Base-by-base conservation (phyloP, 1,284 basidiomycete species). In the Agroathelia rolfsii region DNA sequence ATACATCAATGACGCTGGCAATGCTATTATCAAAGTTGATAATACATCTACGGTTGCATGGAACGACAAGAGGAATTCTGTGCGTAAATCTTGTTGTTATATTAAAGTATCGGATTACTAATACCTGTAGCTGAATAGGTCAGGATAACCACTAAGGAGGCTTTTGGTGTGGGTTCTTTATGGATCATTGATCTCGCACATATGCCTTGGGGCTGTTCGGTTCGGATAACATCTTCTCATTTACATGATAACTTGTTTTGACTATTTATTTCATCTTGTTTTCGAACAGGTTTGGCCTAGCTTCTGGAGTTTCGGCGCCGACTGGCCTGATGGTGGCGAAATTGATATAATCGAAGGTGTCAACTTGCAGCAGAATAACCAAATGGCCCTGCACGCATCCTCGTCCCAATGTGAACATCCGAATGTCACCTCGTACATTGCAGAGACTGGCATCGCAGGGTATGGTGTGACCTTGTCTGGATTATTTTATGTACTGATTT, bases 371-470 rank as follows among this genome's bases (percentile, higher is more conserved):
- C 22, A 43, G 12, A 42, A 55, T 37, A 80, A 78, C 47, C 75
- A 78, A 47, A 70, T 76, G 55, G 73, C 77, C 1, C 47, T 81
- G 23, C 76, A 80, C 42, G 62, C 72, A n/a, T n/a, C n/a, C n/a
- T n/a, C n/a, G n/a, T n/a, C n/a, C n/a, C n/a, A n/a, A n/a, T n/a
- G n/a, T n/a, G n/a, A n/a, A n/a, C n/a, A n/a, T n/a, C n/a, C n/a
- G n/a, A 16, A n/a, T n/a, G n/a, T n/a, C 1, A 51, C 48, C 2
- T 41, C 37, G 1, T 64, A 65, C 0, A 72, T 68, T 37, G 48
- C 50, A 18, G 58, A 64, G 25, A 45, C 44, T 5, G 43, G 42
- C 2, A 46, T 48, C 11, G 36, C 44, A 1, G 35, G 28, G 10
- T 61, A 67, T 37, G 43, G 50, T 9, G 68, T 66, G 6, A 30